Percentiles rank a stretch among this genome's conserved stretches.
Conservation (phyloP, 805 yeast genomes). For the Lachancea fermentati region DNA sequence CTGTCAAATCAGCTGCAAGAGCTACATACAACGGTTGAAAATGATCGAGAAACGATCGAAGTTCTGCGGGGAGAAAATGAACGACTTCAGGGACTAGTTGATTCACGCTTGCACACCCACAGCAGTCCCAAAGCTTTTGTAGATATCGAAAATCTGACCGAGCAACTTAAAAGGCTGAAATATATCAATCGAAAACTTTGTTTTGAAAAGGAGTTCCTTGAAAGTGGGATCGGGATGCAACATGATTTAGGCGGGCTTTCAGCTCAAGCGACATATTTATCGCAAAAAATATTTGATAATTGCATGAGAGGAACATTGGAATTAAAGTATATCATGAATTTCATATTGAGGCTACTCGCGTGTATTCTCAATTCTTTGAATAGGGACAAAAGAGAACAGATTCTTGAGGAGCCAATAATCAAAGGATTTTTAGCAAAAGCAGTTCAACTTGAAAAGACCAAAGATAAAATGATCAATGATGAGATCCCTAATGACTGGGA, state of each 20-base stretch:
- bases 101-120: too few species aligned
- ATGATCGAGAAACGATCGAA: constrained; percentile 1
- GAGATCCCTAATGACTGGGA: constrained; percentile 1
- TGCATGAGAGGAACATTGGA: background rate
- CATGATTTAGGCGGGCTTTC: background rate
- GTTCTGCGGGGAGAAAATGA: background rate
- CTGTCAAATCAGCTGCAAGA: constrained; percentile 35
- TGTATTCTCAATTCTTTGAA: background rate
- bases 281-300: constrained; percentile 3
- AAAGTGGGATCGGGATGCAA: background rate
- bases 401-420: background rate
- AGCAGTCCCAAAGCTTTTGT: too few species aligned
- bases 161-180: background rate
- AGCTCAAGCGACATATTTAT: constrained; percentile 6
- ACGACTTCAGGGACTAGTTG: background rate
- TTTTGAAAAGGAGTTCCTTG: constrained; percentile 5
- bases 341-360: background rate
- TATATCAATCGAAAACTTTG: background rate
- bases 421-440: background rate
- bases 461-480: background rate
- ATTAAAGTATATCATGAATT: background rate
- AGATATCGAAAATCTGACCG: background rate
- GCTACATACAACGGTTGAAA: constrained; percentile 13
- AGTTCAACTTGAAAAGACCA: constrained; percentile 1
- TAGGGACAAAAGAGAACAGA: background rate